Percentiles rank a stretch among this genome's conserved stretches.
Conservation (phyloP, 1,139 yeast genomes). For the Pichia sp. region DNA sequence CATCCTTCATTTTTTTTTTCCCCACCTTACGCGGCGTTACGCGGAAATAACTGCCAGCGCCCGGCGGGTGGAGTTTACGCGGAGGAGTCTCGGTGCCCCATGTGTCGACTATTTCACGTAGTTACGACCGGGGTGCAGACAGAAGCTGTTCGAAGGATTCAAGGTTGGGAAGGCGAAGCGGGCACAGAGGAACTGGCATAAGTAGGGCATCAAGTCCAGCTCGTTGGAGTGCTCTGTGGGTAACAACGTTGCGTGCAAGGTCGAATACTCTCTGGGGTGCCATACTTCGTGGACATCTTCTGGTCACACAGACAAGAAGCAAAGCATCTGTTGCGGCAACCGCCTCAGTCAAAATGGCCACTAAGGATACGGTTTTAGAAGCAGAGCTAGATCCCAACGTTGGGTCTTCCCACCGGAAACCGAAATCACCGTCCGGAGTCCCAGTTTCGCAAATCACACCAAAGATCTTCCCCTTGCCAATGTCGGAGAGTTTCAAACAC, state of each 20-base stretch:
- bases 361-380: background rate
- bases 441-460: background rate
- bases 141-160: no score
- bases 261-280: no score
- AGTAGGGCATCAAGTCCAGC: no score
- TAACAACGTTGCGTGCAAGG: no score
- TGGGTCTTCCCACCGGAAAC: constrained; percentile 24
- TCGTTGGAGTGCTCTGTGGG: no score
- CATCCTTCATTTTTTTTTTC: constrained; percentile 51
- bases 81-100: background rate
- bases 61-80: background rate
- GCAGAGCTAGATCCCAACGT: background rate
- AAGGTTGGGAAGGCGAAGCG: no score
- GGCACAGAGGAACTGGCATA: no score
- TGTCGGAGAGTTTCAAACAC: constrained; percentile 51
- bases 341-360: background rate
- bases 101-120: background rate
- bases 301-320: background rate
- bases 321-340: background rate
- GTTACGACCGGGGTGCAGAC: background rate
- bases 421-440: constrained; percentile 51
- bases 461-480: constrained; percentile 49
- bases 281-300: background rate
- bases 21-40: background rate
- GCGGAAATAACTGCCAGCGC: background rate